These are phyloP conservation scores for Colletotrichum tofieldiae DNA, from an alignment of 2,329 filamentous ascomycete species.

Conservation along the genomic window DNA sequence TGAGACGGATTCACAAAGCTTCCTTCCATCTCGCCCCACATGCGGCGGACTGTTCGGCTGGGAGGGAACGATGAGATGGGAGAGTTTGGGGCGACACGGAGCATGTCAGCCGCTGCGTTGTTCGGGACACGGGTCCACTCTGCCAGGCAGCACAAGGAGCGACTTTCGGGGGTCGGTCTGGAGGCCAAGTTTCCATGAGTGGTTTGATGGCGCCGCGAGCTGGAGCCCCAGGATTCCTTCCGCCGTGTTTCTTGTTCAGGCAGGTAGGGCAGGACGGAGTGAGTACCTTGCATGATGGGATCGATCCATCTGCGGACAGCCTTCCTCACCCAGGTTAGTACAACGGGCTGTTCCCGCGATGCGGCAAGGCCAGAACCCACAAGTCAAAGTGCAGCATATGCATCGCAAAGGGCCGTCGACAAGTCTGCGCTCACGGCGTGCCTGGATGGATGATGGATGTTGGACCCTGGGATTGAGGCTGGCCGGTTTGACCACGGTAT, in stretches of 20 bases:
- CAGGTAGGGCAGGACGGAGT: not conserved
- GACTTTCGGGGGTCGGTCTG: not conserved
- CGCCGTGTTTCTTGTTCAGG: not conserved
- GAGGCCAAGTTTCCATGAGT: not conserved
- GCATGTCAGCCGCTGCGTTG: conserved; percentile 32
- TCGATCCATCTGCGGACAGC: not conserved
- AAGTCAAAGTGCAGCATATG: conserved; percentile 14
- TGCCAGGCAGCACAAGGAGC: conserved; percentile 19
- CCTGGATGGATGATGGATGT: not conserved
- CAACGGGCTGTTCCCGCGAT: not conserved
- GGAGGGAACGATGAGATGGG: conserved; percentile 4
- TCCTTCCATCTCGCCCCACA: not conserved
- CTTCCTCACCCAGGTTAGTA: not conserved
- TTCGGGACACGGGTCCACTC: conserved; percentile 37
- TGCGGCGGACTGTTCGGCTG: conserved; percentile 5
- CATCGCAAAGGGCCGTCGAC: not conserved
- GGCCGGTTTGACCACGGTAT: conserved; percentile 20
- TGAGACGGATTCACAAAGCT: conserved; percentile 7
- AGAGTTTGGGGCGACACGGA: conserved; percentile 34
- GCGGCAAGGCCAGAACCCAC: conserved; percentile 22
- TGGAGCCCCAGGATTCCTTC: not conserved
- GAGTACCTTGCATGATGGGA: not conserved
- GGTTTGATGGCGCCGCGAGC: not conserved
- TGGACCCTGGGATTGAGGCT: conserved; percentile 33
- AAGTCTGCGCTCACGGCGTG: not conserved